A percentile compares a stretch with the other conserved stretches of the same genome.
These are phyloP conservation scores for Jamesozyma hellenica DNA, from an alignment of 805 yeast species.

Conservation along the genomic window DNA sequence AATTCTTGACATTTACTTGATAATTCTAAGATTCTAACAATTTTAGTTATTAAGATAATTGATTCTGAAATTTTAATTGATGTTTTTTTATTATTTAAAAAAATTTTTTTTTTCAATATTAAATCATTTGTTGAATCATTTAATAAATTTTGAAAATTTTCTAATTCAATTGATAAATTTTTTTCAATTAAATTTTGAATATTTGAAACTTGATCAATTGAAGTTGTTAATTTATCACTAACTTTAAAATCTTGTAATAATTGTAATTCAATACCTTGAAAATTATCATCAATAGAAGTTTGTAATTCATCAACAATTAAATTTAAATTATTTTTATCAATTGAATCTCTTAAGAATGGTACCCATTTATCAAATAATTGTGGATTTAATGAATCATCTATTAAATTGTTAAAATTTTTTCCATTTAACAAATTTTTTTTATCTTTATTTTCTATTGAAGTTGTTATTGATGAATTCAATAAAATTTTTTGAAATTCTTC, in stretches of 20 bases:
- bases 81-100: slow-evolving; percentile 53
- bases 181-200: slow-evolving; percentile 50
- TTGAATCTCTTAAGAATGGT: slow-evolving; percentile 23
- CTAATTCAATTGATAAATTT: slow-evolving; percentile 43
- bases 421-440: too few relatives aligned
- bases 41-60: slow-evolving; percentile 52
- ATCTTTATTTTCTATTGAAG: slow-evolving; percentile 7
- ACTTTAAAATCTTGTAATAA: slow-evolving; percentile 28
- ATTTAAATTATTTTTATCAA: slow-evolving; percentile 20
- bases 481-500: slow-evolving; percentile 26
- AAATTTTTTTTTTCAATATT: slow-evolving; percentile 48
- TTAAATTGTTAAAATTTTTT: too few relatives aligned
- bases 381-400: slow-evolving; percentile 19
- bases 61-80: slow-evolving; percentile 64
- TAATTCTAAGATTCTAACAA: slow-evolving; percentile 73
- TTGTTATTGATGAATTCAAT: slow-evolving; percentile 8
- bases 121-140: slow-evolving; percentile 58
- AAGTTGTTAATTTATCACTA: slow-evolving; percentile 29
- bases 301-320: slow-evolving; percentile 21
- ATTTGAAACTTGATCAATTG: slow-evolving; percentile 52
- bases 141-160: slow-evolving; percentile 46
- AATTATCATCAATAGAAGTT: slow-evolving; percentile 27
- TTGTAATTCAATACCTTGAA: slow-evolving; percentile 26
- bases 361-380: slow-evolving; percentile 28
- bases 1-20: slow-evolving; percentile 79